phyloP scores from a whole-genome alignment of 1,139 yeast genomes.

The Magnusiomyces suaveolens region DNA sequence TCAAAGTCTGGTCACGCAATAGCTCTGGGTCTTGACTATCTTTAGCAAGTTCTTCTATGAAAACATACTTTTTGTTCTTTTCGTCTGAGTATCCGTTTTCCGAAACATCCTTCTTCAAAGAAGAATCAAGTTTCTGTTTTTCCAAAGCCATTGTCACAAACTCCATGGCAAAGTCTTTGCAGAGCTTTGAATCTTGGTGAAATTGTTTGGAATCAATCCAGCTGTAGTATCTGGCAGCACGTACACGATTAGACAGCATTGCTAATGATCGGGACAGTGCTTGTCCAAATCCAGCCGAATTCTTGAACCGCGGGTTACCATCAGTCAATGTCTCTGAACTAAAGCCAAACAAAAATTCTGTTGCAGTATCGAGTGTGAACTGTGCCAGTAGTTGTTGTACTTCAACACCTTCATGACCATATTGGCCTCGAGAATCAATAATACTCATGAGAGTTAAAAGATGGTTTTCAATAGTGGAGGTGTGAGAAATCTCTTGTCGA shows the following conservation, averaged over 20 bases:
- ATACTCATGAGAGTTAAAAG: constrained; percentile 34
- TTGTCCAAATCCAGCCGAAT: constrained; percentile 33
- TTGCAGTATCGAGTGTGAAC: constrained; percentile 49
- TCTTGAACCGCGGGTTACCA: constrained; percentile 17
- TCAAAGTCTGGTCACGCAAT: constrained; percentile 42
- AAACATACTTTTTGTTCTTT: constrained; percentile 31
- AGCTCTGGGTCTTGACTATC: constrained; percentile 40
- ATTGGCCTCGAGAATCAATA: constrained; percentile 22
- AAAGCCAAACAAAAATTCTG: constrained; percentile 52
- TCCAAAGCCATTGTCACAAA: constrained; percentile 26
- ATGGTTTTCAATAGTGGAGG: constrained; percentile 39
- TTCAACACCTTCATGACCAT: constrained; percentile 31
- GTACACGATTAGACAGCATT: constrained; percentile 35
- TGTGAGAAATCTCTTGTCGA: constrained; percentile 43
- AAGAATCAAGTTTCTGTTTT: neutral
- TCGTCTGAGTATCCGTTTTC: too few relatives aligned
- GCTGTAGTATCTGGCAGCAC: constrained; percentile 34
- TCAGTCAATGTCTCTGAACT: constrained; percentile 37
- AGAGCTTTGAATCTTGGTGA: constrained; percentile 21
- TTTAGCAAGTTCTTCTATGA: constrained; percentile 42
- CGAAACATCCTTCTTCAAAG: too few relatives aligned
- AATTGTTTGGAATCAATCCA: constrained; percentile 33
- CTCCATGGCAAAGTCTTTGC: constrained; percentile 30
- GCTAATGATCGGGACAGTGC: constrained; percentile 38
- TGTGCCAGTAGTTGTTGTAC: constrained; percentile 42